phyloP scores from a whole-genome alignment of 1,284 basidiomycete genomes.

The Jaminaea rosea region DNA sequence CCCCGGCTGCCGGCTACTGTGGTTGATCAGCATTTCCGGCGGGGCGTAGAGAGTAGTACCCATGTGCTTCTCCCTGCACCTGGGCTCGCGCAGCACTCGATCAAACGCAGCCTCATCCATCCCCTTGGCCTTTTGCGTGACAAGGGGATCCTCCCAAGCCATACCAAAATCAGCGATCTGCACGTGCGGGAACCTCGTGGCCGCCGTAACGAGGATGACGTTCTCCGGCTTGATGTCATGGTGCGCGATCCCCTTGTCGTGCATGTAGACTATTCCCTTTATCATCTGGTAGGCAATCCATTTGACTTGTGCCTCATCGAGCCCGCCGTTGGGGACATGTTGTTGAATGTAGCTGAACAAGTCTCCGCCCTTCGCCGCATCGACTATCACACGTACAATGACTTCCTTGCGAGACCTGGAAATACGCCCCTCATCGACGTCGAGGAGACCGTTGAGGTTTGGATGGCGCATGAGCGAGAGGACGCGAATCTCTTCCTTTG shows the following conservation, averaged over 20 bases:
- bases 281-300: background rate
- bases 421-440: background rate
- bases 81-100: no score
- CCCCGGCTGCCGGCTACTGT: no score
- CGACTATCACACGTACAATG: background rate
- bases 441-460: no score
- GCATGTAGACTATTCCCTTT: background rate
- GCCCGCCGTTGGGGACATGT: background rate
- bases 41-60: no score
- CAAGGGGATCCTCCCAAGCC: conserved; percentile 2
- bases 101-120: no score
- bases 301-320: background rate
- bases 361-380: background rate
- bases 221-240: conserved; percentile 2
- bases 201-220: background rate
- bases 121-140: no score
- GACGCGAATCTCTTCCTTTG: no score
- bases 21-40: no score
- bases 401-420: background rate
- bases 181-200: background rate
- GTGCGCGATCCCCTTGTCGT: background rate
- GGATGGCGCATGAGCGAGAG: no score
- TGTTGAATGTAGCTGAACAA: background rate
- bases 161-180: conserved; percentile 4
- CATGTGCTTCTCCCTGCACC: no score